These are phyloP conservation scores for Ilex aquifolium DNA, from an alignment of 257 asterid genomes.

Conservation along the genomic window DNA sequence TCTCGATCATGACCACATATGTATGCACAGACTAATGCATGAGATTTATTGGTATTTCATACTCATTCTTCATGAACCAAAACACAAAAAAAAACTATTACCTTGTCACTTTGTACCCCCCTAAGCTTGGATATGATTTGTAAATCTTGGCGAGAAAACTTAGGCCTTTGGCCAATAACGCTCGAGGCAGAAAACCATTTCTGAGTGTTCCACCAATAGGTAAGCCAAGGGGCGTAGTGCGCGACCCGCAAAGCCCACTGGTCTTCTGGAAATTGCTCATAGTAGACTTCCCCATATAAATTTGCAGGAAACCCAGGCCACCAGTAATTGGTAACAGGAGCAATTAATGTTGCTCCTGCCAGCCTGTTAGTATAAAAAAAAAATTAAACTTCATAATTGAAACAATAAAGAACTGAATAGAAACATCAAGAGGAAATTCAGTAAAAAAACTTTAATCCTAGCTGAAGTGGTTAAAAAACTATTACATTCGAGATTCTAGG, in stretches of 20 bases:
- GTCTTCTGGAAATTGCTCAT: slow-evolving; percentile 38
- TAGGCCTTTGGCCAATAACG: slow-evolving; percentile 45
- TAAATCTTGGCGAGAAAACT: slow-evolving; percentile 41
- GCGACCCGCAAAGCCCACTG: slow-evolving; percentile 74
- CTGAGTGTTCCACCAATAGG: slow-evolving; percentile 83
- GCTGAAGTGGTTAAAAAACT: too few relatives aligned
- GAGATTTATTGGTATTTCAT: too few relatives aligned
- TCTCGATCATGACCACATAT: too few relatives aligned
- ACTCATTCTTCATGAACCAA: too few relatives aligned
- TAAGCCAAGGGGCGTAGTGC: slow-evolving; percentile 56
- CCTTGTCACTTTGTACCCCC: too few relatives aligned
- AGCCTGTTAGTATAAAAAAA: slow-evolving; percentile 25
- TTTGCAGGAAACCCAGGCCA: slow-evolving; percentile 67
- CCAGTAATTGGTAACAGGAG: slow-evolving; percentile 71
- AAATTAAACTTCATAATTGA: too few relatives aligned
- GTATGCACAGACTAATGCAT: too few relatives aligned
- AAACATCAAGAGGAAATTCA: neutral
- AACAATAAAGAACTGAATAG: too few relatives aligned
- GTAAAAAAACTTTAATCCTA: too few relatives aligned
- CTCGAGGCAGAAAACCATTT: slow-evolving; percentile 55
- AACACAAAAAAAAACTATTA: too few relatives aligned
- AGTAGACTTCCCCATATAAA: slow-evolving; percentile 45
- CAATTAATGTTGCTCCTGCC: slow-evolving; percentile 56
- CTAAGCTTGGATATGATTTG: slow-evolving; percentile 23
- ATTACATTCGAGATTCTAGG: too few relatives aligned